Evolutionary conservation across 2,329 filamentous ascomycete genomes (phyloP).

Genomic region (Cladosporium phlei): DNA sequence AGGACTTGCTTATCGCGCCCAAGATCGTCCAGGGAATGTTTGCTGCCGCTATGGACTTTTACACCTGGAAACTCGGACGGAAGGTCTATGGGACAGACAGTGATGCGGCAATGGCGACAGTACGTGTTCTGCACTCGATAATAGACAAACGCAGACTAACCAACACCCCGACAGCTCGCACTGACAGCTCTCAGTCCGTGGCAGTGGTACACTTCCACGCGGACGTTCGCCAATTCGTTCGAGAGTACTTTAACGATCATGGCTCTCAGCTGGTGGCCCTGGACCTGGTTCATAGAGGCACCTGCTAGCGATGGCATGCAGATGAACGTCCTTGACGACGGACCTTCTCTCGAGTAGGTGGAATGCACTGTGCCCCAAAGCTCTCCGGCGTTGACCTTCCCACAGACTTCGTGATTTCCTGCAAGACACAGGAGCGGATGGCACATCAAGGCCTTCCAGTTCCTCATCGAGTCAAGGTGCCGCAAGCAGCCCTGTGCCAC

Average conservation of each 20-base stretch:
- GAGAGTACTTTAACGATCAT: constrained; percentile 82
- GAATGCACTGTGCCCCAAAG: too few species aligned
- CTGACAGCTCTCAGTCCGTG: constrained; percentile 75
- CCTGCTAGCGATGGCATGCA: neutral
- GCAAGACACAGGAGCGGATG: constrained; percentile 3
- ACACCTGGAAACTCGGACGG: constrained; percentile 76
- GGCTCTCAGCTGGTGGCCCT: constrained; percentile 82
- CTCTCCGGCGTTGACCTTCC: neutral
- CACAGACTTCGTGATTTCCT: constrained; percentile 8
- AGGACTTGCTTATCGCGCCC: constrained; percentile 67
- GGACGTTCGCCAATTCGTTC: constrained; percentile 89
- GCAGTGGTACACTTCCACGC: constrained; percentile 93
- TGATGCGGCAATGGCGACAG: constrained; percentile 60
- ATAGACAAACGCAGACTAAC: neutral
- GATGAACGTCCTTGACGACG: neutral
- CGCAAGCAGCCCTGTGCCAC: neutral
- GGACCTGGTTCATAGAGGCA: constrained; percentile 47
- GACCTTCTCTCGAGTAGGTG: constrained; percentile 1
- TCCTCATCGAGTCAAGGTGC: neutral
- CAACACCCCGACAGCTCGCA: constrained; percentile 50
- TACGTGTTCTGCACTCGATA: constrained; percentile 29
- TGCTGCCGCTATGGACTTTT: constrained; percentile 76
- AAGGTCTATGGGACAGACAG: constrained; percentile 65
- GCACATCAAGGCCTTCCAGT: neutral
- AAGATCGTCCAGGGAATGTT: constrained; percentile 71